phyloP scores from a whole-genome alignment of 2,329 filamentous ascomycete species.

The Trichoderma atroviride region DNA sequence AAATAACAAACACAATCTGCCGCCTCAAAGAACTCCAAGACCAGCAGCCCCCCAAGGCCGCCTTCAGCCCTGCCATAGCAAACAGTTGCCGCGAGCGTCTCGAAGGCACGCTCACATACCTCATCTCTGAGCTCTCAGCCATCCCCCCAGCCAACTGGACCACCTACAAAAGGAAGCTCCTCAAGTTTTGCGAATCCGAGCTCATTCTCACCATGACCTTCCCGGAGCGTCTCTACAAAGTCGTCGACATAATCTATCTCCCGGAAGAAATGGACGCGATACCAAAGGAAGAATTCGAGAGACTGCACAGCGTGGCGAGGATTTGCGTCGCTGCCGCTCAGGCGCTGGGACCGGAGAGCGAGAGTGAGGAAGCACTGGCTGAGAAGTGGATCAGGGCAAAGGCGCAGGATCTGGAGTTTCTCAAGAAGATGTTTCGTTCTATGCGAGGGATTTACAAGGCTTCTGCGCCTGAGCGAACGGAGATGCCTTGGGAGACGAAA shows the following conservation, averaged over 20 bases:
- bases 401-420: slow-evolving; percentile 33
- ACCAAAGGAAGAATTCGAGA: slow-evolving; percentile 32
- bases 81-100: slow-evolving; percentile 21
- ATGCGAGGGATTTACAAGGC: background rate
- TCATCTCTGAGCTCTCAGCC: slow-evolving; percentile 23
- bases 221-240: slow-evolving; percentile 30
- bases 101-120: background rate
- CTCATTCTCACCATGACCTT: slow-evolving; percentile 28
- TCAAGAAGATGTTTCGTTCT: slow-evolving; percentile 31
- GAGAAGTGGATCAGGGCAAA: slow-evolving; percentile 35
- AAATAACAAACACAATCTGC: slow-evolving; percentile 1
- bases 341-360: slow-evolving; percentile 31
- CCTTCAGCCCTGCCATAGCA: slow-evolving; percentile 2
- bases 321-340: slow-evolving; percentile 36
- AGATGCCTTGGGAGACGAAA: background rate
- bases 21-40: slow-evolving; percentile 19
- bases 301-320: slow-evolving; percentile 34
- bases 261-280: slow-evolving; percentile 37
- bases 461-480: background rate
- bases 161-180: slow-evolving; percentile 33
- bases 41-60: background rate
- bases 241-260: slow-evolving; percentile 35
- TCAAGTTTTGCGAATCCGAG: slow-evolving; percentile 27
- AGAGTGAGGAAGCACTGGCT: slow-evolving; percentile 27
- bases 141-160: slow-evolving; percentile 33